Evolutionary conservation across 345 rosid species (phyloP).

Genomic region (Pugionium dolabratum): DNA sequence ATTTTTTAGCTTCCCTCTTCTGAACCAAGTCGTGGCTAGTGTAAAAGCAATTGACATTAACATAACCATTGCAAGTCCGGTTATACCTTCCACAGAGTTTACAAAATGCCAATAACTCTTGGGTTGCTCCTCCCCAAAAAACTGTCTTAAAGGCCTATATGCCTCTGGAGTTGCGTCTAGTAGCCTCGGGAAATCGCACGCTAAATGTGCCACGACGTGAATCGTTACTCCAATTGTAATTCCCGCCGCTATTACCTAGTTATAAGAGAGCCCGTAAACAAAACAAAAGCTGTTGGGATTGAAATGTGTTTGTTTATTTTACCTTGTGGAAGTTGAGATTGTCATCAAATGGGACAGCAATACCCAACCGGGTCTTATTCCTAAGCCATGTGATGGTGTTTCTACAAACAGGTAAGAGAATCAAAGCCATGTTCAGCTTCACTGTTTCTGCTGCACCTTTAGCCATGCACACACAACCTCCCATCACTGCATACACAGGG

Average conservation of each 20-base stretch:
- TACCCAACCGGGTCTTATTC: slow-evolving; percentile 64
- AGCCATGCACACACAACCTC: slow-evolving; percentile 67
- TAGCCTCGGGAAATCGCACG: slow-evolving; percentile 72
- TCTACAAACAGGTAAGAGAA: slow-evolving; percentile 71
- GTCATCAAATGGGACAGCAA: slow-evolving; percentile 82
- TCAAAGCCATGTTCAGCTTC: slow-evolving; percentile 77
- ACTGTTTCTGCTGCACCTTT: slow-evolving; percentile 81
- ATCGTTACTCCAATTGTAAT: slow-evolving; percentile 60
- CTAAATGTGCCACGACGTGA: slow-evolving; percentile 60
- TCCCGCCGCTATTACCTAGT: slow-evolving; percentile 66
- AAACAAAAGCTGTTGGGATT: neutral
- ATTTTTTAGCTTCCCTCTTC: slow-evolving; percentile 52
- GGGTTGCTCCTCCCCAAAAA: slow-evolving; percentile 62
- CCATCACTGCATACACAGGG: slow-evolving; percentile 66
- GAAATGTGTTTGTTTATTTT: neutral
- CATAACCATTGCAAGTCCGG: slow-evolving; percentile 62
- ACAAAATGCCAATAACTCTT: slow-evolving; percentile 70
- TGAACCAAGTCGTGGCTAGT: slow-evolving; percentile 71
- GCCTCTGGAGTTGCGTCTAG: slow-evolving; percentile 53
- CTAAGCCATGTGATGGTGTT: slow-evolving; percentile 86
- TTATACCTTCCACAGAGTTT: slow-evolving; percentile 60
- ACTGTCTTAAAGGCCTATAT: slow-evolving; percentile 55
- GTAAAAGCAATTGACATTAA: slow-evolving; percentile 83
- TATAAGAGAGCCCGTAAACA: neutral
- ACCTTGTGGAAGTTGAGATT: slow-evolving; percentile 89